Base-by-base conservation (phyloP, 768 basidiomycete species). In the Boletus insuetus region DNA sequence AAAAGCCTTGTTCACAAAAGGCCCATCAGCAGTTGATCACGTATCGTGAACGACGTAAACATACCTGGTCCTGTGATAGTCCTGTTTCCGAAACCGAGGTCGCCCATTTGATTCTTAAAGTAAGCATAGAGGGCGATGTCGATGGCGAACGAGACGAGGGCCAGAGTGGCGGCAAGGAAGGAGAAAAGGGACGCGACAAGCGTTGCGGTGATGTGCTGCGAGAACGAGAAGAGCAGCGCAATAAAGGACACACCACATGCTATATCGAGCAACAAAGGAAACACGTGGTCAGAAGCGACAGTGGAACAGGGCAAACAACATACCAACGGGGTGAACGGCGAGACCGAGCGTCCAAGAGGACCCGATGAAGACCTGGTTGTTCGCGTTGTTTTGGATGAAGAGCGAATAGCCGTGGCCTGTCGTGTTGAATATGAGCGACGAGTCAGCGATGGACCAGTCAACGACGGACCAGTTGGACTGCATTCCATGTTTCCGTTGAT, bases 241-340 rank as follows among this genome's bases (percentile, higher is more conserved):
- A 90, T 57, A 63, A 89, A 79, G 22, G 83, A 80, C 37, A 84
- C 77, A 22, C 74, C 85, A 17, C 76, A 63, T 9, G 81, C 80
- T 79, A 58, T 39, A 53, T 34, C 22, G 9, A 49, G 47, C 11
- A 44, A 35, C 20, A 17, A 44, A 19, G 35, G 26, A 2, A 54
- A 41, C 52, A 56, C 37, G 47, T 55, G 60, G 51, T 58, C 22
- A 49, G 42, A 29, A 31, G 1, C 38, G 13, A 26, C 11, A 1
- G 34, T 42, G 53, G 45, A 19, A 34, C 31, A 11, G 19, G 17
- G 16, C 39, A 35, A 46, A 20, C 13, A 16, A 74, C 84, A 47
- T 59, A 88, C 89, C 89, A 49, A 89, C 82, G 16, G 89, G 88
- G 59, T 89, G 87, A 26, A 89, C 75, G 3, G 82, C 87, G 8